Evolutionary conservation across 1,284 basidiomycete species (phyloP), one percentile per base, ranked within the genome.

Genomic region (Tylopilus orsonianus): DNA sequence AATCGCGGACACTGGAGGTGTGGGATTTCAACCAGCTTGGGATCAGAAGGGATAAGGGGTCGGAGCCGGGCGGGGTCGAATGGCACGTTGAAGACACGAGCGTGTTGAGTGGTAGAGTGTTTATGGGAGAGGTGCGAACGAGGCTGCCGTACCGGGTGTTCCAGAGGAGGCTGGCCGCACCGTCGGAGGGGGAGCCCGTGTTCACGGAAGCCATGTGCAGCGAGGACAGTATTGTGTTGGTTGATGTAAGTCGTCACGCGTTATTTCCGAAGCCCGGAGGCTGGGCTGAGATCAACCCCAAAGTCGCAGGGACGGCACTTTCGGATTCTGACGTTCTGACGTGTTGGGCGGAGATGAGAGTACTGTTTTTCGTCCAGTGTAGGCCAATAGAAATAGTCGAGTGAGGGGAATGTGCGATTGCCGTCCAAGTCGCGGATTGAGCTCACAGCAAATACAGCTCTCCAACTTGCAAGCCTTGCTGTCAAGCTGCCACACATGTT

Each of bases 21-120:
- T 73, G 75, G 56, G 81, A 84, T 60, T 83, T 83, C 54, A 80
- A 80, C 55, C 73, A 69, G 50, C 59, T 71, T 20, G 71, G 71
- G 34, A 55, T 77, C 23, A 62, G 63, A 50, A 69, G 69, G 39
- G 64, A 56, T n/a, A 39, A 48, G 35, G 19, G 38, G 13, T 45
- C 18, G 18, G 44, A 49, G 39, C 39, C 46, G 6, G 27, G 5
- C 23, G 53, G 38, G 43, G 55, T 52, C 8, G 59, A 66, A 22
- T 60, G 49, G 64, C 54, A 67, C 46, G 56, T 49, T 41, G 57
- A 47, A 12, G 59, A 59, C 47, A 57, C 53, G 6, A 53, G 48
- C 37, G 56, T 68, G 48, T 27, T 56, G 35, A 55, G 48, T 10
- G 50, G 53, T 44, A 45, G 48, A 26, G 57, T 72, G 41, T 77